Conservation (phyloP, 805 yeast genomes). For the Metschnikowia cerradonensis region DNA sequence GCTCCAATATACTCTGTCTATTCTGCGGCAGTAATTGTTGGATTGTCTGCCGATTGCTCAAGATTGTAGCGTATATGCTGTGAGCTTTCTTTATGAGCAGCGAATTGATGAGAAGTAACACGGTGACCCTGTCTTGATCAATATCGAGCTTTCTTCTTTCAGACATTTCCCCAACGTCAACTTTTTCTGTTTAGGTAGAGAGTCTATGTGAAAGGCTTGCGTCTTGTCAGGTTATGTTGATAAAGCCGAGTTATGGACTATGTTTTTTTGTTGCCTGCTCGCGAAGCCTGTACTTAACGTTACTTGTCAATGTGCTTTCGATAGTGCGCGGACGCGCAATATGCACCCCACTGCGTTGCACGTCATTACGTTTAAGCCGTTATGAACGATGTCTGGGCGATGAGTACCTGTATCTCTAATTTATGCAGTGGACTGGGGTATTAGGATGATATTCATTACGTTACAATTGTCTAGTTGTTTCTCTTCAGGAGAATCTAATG, state of each 20-base stretch:
- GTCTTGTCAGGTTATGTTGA: constrained; percentile 1
- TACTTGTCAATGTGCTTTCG: not conserved
- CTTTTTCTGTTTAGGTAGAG: not conserved
- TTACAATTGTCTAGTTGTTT: not conserved
- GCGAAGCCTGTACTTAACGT: constrained; percentile 5
- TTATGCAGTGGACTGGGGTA: not conserved
- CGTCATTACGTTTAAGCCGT: not conserved
- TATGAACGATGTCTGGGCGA: not conserved
- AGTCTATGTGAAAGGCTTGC: not conserved
- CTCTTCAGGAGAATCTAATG: not conserved
- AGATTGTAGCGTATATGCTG: constrained; percentile 30
- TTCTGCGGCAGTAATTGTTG: constrained; percentile 31
- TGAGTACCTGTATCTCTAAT: not conserved
- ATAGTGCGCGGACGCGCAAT: constrained; percentile 1
- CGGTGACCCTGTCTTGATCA: constrained; percentile 41
- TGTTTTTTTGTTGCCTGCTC: constrained; percentile 5
- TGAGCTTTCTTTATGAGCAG: constrained; percentile 41
- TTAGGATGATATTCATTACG: not conserved
- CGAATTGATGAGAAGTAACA: constrained; percentile 39
- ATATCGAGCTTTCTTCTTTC: constrained; percentile 19
- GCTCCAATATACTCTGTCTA: constrained; percentile 30
- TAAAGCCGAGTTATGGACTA: constrained; percentile 1
- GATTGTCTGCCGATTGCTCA: constrained; percentile 33
- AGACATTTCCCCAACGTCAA: constrained; percentile 7
- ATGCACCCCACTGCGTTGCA: constrained; percentile 3